Base-by-base conservation (phyloP, 2,329 filamentous ascomycete species). In the Fusarium denticulatum region DNA sequence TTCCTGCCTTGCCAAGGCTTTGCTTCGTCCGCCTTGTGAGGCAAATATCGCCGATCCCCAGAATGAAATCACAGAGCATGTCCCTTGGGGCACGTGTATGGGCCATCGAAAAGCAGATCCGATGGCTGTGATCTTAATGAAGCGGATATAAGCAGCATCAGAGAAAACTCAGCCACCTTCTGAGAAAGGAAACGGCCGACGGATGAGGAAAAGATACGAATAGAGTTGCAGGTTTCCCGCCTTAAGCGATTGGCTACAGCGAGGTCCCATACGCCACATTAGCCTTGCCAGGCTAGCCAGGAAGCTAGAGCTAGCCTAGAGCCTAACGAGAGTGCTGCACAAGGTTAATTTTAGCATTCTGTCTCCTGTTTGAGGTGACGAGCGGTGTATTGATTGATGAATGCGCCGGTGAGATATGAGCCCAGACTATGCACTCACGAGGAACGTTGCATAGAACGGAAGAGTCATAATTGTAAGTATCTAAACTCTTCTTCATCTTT, bases 341-440 rank as follows among this genome's bases (percentile, higher is more conserved):
- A 67, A 42, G 15, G 43, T 66, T 68, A 60, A 67, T 67, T 55
- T 55, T 68, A 67, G 62, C 46, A n/a, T 39, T 45, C 3, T n/a
- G 22, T 55, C 46, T 30, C 46, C 46, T 55, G 58, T 50, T 47
- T 28, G 20, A 47, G 32, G 42, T 15, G 40, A 47, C 26, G 28
- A 47, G 40, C 52, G 34, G 16, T 46, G 40, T 34, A 46, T 39
- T 12, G 11, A 24, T 26, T 18, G 22, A 37, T 37, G 40, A 11
- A 13, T 43, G 36, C 15, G 10, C 20, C 16, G 4, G 39, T 42
- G n/a, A 30, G 22, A 55, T 28, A 42, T 39, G 36, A 22, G 36
- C 37, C 14, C 8, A n/a, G 37, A 34, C 26, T 26, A 37, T 39
- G 5, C 50, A 53, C 18, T 46, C 30, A 11, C n/a, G n/a, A 58